Evolutionary conservation across 805 yeast species (phyloP).

Genomic region (Nakazawaea sp.): DNA sequence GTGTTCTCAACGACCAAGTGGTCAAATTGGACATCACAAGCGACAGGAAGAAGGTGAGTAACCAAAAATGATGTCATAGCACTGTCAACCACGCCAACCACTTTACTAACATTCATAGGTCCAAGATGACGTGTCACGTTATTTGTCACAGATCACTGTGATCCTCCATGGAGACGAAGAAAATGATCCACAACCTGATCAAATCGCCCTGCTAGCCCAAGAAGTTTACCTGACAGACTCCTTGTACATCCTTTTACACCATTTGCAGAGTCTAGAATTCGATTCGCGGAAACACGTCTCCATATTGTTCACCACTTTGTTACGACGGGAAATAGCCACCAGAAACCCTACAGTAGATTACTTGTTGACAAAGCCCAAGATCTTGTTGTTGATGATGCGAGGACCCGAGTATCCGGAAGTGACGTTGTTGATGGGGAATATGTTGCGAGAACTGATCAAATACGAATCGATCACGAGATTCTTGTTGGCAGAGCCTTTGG

Average conservation of each 20-base stretch:
- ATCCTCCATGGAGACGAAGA: slow-evolving; percentile 67
- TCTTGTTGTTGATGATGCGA: slow-evolving; percentile 52
- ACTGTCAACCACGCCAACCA: slow-evolving; percentile 11
- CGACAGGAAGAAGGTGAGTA: slow-evolving; percentile 30
- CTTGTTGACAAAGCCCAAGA: slow-evolving; percentile 57
- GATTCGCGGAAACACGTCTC: slow-evolving; percentile 85
- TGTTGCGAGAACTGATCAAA: slow-evolving; percentile 79
- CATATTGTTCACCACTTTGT: slow-evolving; percentile 62
- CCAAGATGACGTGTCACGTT: slow-evolving; percentile 70
- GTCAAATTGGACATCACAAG: slow-evolving; percentile 44
- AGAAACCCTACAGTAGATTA: slow-evolving; percentile 87
- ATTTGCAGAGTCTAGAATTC: slow-evolving; percentile 69
- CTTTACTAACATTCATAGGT: slow-evolving; percentile 26
- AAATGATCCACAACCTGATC: slow-evolving; percentile 61
- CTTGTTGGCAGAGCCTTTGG: slow-evolving; percentile 48
- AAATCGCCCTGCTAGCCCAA: slow-evolving; percentile 66
- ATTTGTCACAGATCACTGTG: slow-evolving; percentile 55
- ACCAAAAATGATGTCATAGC: slow-evolving; percentile 12
- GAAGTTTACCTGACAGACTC: slow-evolving; percentile 73
- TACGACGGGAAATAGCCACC: slow-evolving; percentile 71
- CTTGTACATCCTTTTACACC: slow-evolving; percentile 50
- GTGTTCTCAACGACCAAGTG: slow-evolving; percentile 69
- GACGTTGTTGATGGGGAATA: slow-evolving; percentile 68
- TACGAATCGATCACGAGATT: slow-evolving; percentile 62
- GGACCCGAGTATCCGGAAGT: slow-evolving; percentile 73